phyloP scores from a whole-genome alignment of 208 protist genomes.

The Borovskyia barvae region DNA sequence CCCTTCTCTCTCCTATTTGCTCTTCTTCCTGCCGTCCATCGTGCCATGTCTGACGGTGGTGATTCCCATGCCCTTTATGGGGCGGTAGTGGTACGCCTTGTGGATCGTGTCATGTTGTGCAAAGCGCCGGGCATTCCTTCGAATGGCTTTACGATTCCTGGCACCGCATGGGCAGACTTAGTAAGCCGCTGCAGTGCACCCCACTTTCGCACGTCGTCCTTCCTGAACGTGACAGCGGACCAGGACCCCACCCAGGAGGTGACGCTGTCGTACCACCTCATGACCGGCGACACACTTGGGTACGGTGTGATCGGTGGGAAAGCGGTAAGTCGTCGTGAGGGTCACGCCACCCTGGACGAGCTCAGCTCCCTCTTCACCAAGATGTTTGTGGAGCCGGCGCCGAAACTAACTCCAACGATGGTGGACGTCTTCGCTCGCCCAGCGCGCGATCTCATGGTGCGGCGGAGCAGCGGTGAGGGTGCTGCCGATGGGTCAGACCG shows the following conservation, averaged over 20 bases:
- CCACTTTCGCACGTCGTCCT: conserved; percentile 74
- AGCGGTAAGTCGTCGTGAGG: conserved; percentile 44
- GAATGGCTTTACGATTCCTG: conserved; percentile 65
- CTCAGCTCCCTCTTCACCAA: conserved; percentile 68
- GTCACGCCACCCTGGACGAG: conserved; percentile 72
- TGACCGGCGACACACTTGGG: conserved; percentile 71
- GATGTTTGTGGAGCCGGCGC: conserved; percentile 82
- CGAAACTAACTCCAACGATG: conserved; percentile 54
- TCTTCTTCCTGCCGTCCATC: background rate
- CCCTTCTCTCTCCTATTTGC: background rate
- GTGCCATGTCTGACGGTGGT: background rate
- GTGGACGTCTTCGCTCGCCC: conserved; percentile 74
- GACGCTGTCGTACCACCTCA: conserved; percentile 76
- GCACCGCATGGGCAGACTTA: conserved; percentile 72
- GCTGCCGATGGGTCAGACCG: conserved; percentile 24
- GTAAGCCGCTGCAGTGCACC: conserved; percentile 76
- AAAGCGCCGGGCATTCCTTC: conserved; percentile 53
- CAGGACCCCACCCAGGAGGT: conserved; percentile 38
- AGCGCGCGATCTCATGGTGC: conserved; percentile 60
- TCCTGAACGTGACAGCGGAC: conserved; percentile 46
- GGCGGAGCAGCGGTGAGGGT: conserved; percentile 29
- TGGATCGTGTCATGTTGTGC: conserved; percentile 75
- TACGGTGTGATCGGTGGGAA: conserved; percentile 66
- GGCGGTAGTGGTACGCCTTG: conserved; percentile 72
- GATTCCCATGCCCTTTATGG: conserved; percentile 55